These are phyloP conservation scores for Trichaptum fuscoviolaceum DNA, from an alignment of 768 basidiomycete genomes.

Conservation along the genomic window DNA sequence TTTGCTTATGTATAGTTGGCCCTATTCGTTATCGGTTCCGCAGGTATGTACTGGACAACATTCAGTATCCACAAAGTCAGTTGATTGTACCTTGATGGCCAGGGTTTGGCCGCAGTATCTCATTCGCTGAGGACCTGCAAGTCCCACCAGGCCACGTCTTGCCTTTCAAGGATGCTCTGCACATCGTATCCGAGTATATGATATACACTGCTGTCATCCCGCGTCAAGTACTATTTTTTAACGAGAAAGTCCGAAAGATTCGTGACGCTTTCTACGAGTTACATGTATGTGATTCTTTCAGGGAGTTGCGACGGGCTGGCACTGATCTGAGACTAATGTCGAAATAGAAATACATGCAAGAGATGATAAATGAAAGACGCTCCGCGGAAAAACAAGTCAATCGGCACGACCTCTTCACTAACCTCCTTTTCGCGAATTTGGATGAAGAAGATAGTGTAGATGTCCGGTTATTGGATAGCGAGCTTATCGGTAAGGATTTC, in stretches of 20 bases:
- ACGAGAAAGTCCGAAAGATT: slow-evolving; percentile 26
- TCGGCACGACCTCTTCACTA: slow-evolving; percentile 21
- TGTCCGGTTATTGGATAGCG: slow-evolving; percentile 15
- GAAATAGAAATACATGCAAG: slow-evolving; percentile 20
- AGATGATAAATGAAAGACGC: slow-evolving; percentile 19
- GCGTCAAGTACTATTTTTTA: slow-evolving; percentile 32
- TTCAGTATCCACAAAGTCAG: background rate
- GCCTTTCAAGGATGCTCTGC: slow-evolving; percentile 45
- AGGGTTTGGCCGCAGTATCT: slow-evolving; percentile 49
- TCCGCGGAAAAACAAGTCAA: slow-evolving; percentile 15
- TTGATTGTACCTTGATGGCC: background rate
- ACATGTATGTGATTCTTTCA: slow-evolving; percentile 22
- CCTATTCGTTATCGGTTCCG: slow-evolving; percentile 49
- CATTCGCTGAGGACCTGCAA: slow-evolving; percentile 40
- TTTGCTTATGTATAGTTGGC: slow-evolving; percentile 35
- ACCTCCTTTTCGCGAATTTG: slow-evolving; percentile 17
- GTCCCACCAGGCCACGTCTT: slow-evolving; percentile 40
- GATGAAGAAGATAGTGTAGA: slow-evolving; percentile 11
- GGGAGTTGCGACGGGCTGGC: too few species aligned
- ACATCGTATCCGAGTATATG: slow-evolving; percentile 34
- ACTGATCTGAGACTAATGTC: slow-evolving; percentile 3
- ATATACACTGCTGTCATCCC: slow-evolving; percentile 35
- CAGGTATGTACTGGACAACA: slow-evolving; percentile 29
- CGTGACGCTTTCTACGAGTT: slow-evolving; percentile 39
- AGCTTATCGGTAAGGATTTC: slow-evolving; percentile 15